Base-by-base conservation (phyloP, 225 moss, liverwort and hornwort genomes). In the Sphagnum tenellum region DNA sequence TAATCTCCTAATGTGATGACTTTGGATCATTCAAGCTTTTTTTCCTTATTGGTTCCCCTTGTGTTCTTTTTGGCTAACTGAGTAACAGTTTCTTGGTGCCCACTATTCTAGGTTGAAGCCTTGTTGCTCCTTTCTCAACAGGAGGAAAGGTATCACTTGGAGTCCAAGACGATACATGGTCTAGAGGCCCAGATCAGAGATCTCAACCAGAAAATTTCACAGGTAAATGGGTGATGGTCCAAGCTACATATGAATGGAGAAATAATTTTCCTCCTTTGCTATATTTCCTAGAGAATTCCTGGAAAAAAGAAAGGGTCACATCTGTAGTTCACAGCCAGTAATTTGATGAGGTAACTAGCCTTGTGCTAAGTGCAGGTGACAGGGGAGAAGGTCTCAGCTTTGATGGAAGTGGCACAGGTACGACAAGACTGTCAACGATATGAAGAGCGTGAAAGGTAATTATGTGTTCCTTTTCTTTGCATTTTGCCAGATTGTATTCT, bases 81-180 rank as follows among this genome's bases (percentile, higher is more conserved):
- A 29, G 29, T 29, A 29, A 29, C 29, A 29, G 29, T 29, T 29
- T 29, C 29, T 29, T 29, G 29, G 29, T 29, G 29, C 29, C 29
- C 29, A 29, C 29, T 29, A 69, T 50, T 77, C 66, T 76, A 95
- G 95, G 89, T 95, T 45, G 95, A 88, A 80, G 89, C 84, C 12
- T 65, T 89, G 45, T 77, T 95, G 52, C 89, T 95, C 45, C 88
- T 95, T 73, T 89, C 95, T 44, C 95, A 95, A 73, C 91, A 95
- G 74, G 95, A 95, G 73, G 94, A 95, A 73, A 86, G 95, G 69
- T 86, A 89, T 66, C 86, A 88, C 69, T 63, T 92, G 76, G 95
- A 95, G 77, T 75, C 88, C 55, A 82, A 82, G 75, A 92, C 88
- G 12, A 82, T 79, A 57, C 79, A 88, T 70, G 88, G 82, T 51